Base-by-base conservation (phyloP, 2,329 filamentous ascomycete genomes). In the Pseudogymnoascus sp. region DNA sequence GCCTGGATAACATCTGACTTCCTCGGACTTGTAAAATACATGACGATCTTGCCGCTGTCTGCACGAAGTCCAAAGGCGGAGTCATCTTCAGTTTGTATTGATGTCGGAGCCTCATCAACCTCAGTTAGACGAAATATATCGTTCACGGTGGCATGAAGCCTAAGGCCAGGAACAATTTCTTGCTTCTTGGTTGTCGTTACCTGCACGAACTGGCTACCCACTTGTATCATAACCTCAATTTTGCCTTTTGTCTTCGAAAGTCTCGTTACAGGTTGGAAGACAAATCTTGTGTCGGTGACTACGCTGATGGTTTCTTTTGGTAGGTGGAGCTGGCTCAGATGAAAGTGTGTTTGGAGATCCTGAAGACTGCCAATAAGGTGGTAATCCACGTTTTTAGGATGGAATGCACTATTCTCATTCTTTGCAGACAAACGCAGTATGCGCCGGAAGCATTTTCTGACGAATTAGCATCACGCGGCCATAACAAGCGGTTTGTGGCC, bases 251-350 rank as follows among this genome's bases (percentile, higher is more conserved):
- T 86, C 67, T 86, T 86, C 1, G 86, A 88, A 37, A 88, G 74
- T 47, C 85, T 76, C 1, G 81, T 87, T 60, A 88, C 82, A 2
- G 83, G 81, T 63, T 87, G 83, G 67, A 86, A 88, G 18, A 86
- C 80, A 67, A 82, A 86, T 65, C 84, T 79, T 6, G 83, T 84
- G 67, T 89, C 86, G 2, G 81, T 85, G 2, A 87, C 82, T 18
- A 88, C 82, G 65, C 82, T 87, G 66, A 87, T 85, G 1, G 86
- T 89, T 67, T 89, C 86, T 67, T 87, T 87, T 1, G 86, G 86
- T 6, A 89, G 74, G 66, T 87, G 83, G 22, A 88, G 74, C 67
- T 87, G 83, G 61, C 80, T 86, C 14, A 88, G 76, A 67, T 88
- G 83, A 67, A 89, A 89, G 68, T 88, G 84, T 11, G 79, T 73